Percentiles rank a stretch among this genome's conserved stretches.
Conservation (phyloP, 164 flowering plant genomes). For the Stephania japonica region DNA sequence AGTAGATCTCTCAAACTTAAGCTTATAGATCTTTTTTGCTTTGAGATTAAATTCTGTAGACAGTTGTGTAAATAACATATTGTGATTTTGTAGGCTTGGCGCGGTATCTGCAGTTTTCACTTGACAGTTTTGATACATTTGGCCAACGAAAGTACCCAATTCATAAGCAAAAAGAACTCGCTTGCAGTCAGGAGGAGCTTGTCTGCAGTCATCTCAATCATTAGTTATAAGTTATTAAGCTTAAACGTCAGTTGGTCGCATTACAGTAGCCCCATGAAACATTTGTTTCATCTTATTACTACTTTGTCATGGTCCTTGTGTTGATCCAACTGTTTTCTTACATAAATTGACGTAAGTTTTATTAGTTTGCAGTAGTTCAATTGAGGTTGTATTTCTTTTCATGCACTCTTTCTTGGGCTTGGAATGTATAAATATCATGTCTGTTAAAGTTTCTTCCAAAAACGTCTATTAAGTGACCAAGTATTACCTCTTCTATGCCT, state of each 20-base stretch:
- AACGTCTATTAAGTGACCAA: no score
- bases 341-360: neutral
- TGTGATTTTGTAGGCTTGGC: neutral
- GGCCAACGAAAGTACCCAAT: neutral
- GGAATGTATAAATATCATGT: neutral
- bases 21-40: no score
- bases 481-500: no score
- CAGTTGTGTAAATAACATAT: no score
- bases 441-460: no score
- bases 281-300: neutral
- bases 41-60: no score
- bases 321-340: neutral
- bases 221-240: neutral
- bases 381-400: neutral
- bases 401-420: neutral
- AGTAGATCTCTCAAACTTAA: no score
- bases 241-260: neutral
- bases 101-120: neutral
- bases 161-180: neutral
- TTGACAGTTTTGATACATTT: neutral
- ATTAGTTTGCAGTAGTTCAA: neutral
- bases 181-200: neutral
- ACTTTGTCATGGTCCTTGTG: neutral
- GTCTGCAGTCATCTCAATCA: neutral
- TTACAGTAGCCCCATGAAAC: neutral